phyloP scores from a whole-genome alignment of 495 filamentous ascomycete genomes.

The Penicillium ochrochloron region DNA sequence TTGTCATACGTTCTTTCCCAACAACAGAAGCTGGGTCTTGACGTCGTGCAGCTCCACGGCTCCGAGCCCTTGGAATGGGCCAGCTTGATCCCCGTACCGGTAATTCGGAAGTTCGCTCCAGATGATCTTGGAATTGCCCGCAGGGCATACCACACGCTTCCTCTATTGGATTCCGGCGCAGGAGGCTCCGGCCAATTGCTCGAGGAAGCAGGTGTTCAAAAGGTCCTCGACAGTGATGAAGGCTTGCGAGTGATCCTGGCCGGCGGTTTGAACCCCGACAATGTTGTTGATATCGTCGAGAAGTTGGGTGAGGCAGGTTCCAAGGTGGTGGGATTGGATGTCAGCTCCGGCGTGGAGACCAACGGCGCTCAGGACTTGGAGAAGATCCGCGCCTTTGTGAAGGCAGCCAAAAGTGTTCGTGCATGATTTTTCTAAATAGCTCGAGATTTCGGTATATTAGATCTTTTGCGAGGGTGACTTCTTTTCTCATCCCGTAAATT shows the following conservation, averaged over 20 bases:
- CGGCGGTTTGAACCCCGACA: constrained; percentile 77
- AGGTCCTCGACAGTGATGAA: constrained; percentile 62
- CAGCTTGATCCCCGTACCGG: constrained; percentile 80
- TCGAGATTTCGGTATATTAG: constrained; percentile 5
- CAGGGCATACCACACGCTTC: constrained; percentile 80
- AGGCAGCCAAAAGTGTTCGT: constrained; percentile 63
- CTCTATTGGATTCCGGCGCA: constrained; percentile 81
- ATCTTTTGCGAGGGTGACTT: constrained; percentile 18
- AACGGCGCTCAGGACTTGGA: constrained; percentile 79
- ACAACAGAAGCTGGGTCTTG: constrained; percentile 76
- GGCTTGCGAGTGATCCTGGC: constrained; percentile 76
- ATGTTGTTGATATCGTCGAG: constrained; percentile 67
- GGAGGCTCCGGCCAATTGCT: constrained; percentile 81
- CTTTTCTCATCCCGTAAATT: constrained; percentile 15
- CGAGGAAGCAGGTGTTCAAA: constrained; percentile 66
- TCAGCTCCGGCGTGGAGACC: constrained; percentile 90
- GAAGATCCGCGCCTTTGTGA: constrained; percentile 83
- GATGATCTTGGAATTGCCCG: constrained; percentile 69
- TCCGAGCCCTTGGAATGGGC: constrained; percentile 93
- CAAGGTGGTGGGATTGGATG: constrained; percentile 82
- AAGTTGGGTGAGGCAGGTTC: constrained; percentile 57
- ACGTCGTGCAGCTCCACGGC: constrained; percentile 91
- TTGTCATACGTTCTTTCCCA: constrained; percentile 77
- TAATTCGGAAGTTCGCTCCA: constrained; percentile 81
- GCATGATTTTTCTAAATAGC: constrained; percentile 22